Conservation (phyloP, 306 rosid genomes). For the Spatholobus suberectus region DNA sequence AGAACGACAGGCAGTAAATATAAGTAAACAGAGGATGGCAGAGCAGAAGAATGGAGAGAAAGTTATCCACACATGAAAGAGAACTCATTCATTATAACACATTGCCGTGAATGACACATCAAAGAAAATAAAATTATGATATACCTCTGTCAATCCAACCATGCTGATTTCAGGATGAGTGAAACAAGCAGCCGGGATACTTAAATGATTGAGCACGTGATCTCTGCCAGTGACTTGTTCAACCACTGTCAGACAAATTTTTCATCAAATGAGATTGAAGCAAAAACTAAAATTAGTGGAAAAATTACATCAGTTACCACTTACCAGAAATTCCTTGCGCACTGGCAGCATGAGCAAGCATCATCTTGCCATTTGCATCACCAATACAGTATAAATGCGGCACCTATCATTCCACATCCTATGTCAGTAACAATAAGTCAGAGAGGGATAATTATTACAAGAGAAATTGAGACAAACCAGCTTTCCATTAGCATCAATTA, state of each 20-base stretch:
- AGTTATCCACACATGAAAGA: constrained; percentile 14
- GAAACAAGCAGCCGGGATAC: constrained; percentile 97
- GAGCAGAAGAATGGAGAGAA: constrained; percentile 11
- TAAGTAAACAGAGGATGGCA: constrained; percentile 1
- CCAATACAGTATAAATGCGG: constrained; percentile 93
- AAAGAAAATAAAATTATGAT: constrained; percentile 20
- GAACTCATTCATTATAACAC: neutral
- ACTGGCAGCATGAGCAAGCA: constrained; percentile 99
- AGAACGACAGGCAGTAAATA: neutral
- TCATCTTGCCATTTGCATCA: constrained; percentile 97
- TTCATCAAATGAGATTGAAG: constrained; percentile 24
- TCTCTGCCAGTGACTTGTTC: constrained; percentile 97
- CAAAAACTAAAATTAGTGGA: constrained; percentile 4
- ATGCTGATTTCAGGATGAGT: constrained; percentile 97
- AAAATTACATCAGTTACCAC: constrained; percentile 28
- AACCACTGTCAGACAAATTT: constrained; percentile 63
- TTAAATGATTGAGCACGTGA: constrained; percentile 89
- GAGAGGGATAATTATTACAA: constrained; percentile 13
- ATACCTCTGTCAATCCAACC: constrained; percentile 96
- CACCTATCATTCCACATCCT: constrained; percentile 63
- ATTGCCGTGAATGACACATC: neutral
- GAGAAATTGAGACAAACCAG: constrained; percentile 61
- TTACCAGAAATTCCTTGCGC: constrained; percentile 97
- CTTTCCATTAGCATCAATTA: constrained; percentile 80
- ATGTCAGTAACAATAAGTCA: constrained; percentile 37